Evolutionary conservation across 257 asterid genomes (phyloP).

Genomic region (Voacanga thouarsii): DNA sequence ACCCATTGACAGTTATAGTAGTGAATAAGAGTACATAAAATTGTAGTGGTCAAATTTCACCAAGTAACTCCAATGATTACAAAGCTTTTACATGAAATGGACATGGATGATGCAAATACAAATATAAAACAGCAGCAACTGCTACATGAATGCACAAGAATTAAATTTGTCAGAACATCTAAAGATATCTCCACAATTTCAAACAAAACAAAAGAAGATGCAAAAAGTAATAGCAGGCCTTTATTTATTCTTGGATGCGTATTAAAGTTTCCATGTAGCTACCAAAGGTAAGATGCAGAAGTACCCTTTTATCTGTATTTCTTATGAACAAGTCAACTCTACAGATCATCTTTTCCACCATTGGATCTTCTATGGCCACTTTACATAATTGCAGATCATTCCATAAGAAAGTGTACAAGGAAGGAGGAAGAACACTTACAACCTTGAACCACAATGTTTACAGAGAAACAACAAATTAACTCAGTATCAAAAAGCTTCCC

Average conservation of each 20-base stretch:
- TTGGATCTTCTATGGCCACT: neutral
- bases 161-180: neutral
- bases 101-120: neutral
- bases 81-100: neutral
- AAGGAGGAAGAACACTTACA: neutral
- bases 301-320: neutral
- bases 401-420: neutral
- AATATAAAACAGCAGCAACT: neutral
- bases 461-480: neutral
- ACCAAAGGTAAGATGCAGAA: neutral
- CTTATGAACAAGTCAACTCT: neutral
- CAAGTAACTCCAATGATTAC: neutral
- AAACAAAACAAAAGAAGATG: neutral
- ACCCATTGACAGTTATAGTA: no score
- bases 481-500: neutral
- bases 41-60: neutral
- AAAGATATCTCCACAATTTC: neutral
- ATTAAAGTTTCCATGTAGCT: neutral
- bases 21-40: neutral
- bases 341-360: neutral
- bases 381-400: neutral
- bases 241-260: neutral
- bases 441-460: neutral
- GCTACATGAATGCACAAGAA: neutral
- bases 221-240: neutral